A percentile compares a stretch with the other conserved stretches of the same genome.
Conservation (phyloP, 1,139 yeast species). For the Pichia sp. region DNA sequence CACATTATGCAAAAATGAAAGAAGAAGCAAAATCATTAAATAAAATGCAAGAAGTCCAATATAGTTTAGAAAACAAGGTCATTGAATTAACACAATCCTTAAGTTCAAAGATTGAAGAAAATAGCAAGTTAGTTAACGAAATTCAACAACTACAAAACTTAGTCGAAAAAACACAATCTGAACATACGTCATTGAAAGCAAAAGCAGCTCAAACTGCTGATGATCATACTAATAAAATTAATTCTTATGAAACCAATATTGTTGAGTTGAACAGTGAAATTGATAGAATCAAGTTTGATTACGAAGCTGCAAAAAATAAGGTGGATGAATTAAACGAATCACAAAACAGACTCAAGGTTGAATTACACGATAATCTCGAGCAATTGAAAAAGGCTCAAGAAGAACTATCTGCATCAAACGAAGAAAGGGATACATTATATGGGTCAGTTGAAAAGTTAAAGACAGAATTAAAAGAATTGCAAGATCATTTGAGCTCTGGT, state of each 20-base stretch:
- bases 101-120: slow-evolving; percentile 72
- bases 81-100: slow-evolving; percentile 85
- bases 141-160: slow-evolving; percentile 50
- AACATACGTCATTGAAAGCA: slow-evolving; percentile 49
- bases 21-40: slow-evolving; percentile 87
- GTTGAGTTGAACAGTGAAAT: slow-evolving; percentile 53
- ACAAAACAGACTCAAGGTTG: slow-evolving; percentile 57
- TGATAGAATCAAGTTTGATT: slow-evolving; percentile 49
- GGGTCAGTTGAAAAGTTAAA: slow-evolving; percentile 65
- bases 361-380: slow-evolving; percentile 53
- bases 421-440: slow-evolving; percentile 56
- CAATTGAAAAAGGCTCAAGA: slow-evolving; percentile 59
- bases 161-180: slow-evolving; percentile 51
- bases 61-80: slow-evolving; percentile 89
- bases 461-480: slow-evolving; percentile 28
- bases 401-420: slow-evolving; percentile 55
- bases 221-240: slow-evolving; percentile 39
- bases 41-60: slow-evolving; percentile 85
- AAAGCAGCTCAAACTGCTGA: slow-evolving; percentile 51
- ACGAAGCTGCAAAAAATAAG: slow-evolving; percentile 54
- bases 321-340: slow-evolving; percentile 59
- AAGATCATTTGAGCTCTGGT: slow-evolving; percentile 23
- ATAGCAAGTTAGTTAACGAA: slow-evolving; percentile 61
- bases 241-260: slow-evolving; percentile 45
- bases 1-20: slow-evolving; percentile 56